phyloP scores from a whole-genome alignment of 1,284 basidiomycete genomes.

The Tilletia walkeri region DNA sequence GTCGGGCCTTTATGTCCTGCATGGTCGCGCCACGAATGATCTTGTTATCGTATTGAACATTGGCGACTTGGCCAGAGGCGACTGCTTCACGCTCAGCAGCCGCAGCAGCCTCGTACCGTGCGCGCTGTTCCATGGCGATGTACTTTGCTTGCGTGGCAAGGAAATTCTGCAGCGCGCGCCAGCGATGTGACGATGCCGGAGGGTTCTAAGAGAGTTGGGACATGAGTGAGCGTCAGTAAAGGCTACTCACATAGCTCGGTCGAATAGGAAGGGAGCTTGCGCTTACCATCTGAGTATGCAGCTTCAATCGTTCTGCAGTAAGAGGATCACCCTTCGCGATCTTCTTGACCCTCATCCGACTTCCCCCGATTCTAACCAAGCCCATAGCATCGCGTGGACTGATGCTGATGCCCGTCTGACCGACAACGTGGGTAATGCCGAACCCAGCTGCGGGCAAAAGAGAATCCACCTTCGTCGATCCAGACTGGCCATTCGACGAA shows the following conservation, averaged over 20 bases:
- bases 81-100: neutral
- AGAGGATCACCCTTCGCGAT: slow-evolving; percentile 56
- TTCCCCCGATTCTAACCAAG: slow-evolving; percentile 34
- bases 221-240: neutral
- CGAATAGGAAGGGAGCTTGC: neutral
- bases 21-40: slow-evolving; percentile 29
- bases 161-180: slow-evolving; percentile 60
- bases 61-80: slow-evolving; percentile 1
- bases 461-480: slow-evolving; percentile 10
- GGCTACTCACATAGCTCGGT: too few species aligned
- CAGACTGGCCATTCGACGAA: slow-evolving; percentile 1
- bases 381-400: slow-evolving; percentile 16
- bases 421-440: slow-evolving; percentile 3
- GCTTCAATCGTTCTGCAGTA: slow-evolving; percentile 64
- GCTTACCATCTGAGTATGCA: slow-evolving; percentile 80
- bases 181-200: slow-evolving; percentile 61
- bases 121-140: slow-evolving; percentile 57
- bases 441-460: neutral
- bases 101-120: slow-evolving; percentile 24
- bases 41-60: slow-evolving; percentile 21
- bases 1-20: slow-evolving; percentile 23
- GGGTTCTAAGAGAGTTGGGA: slow-evolving; percentile 57
- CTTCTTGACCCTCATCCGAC: slow-evolving; percentile 61
- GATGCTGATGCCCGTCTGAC: slow-evolving; percentile 14
- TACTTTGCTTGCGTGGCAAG: slow-evolving; percentile 60